Base-by-base conservation (phyloP, 495 filamentous ascomycete genomes). In the Aspergillus conjunctus region DNA sequence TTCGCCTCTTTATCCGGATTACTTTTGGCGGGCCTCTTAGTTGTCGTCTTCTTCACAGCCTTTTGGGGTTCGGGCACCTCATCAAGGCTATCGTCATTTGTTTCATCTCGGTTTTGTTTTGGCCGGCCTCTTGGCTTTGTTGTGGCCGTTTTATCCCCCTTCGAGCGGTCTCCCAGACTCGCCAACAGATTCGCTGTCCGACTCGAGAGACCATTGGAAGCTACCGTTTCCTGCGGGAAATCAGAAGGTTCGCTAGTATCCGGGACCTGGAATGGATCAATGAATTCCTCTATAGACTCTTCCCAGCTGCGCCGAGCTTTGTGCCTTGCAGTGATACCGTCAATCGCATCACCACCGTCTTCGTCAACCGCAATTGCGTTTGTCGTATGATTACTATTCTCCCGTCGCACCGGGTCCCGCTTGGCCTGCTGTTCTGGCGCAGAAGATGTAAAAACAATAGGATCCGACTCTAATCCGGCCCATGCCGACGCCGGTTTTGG, bases 361-460 rank as follows among this genome's bases (percentile, higher is more conserved):
- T 62, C 46, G 50, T 70, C 71, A 37, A 73, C 77, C 20, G 66
- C 71, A 53, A 83, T 79, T 7, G 65, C 62, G 49, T 71, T 39
- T 54, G 46, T 41, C 54, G 45, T 22, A n/a, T 17, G 34, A 11
- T 44, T 14, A n/a, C 4, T 3, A 12, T 44, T 54, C 9, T 30
- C 48, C 17, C 20, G 22, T 49, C 51, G 51, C 10, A 50, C 46
- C n/a, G 49, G 56, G 22, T 43, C 39, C 4, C 30, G 43, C 8
- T 37, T 48, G n/a, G 6, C 31, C 12, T 54, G 68, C 43, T 20
- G n/a, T 6, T 69, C 63, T 7, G 71, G 73, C 1, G 71, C 70
- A 15, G 82, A 82, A 15, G 83, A 86, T 0, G 81, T 83, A 65
- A 83, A 81, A 6, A 81, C 58, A 58, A 85, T 81, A 1, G 83